Percentiles rank a stretch among this genome's conserved stretches.
Evolutionary conservation across 2,329 filamentous ascomycete genomes (phyloP).

Genomic region (Bretziella fagacearum): DNA sequence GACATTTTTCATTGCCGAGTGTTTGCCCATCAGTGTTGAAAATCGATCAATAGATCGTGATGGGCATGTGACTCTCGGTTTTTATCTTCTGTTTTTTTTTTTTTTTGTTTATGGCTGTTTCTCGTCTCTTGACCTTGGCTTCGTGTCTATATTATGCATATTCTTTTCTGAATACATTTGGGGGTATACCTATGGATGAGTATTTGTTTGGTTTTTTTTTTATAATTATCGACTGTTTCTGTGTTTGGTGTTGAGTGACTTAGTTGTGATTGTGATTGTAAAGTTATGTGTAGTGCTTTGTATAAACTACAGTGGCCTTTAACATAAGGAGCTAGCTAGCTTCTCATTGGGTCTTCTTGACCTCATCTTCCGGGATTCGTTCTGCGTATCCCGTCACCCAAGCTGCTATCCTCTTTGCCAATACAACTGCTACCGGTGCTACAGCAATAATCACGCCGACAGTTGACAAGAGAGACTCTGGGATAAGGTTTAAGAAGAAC

Average conservation of each 20-base stretch:
- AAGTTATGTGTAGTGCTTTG: too few relatives aligned
- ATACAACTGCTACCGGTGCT: conserved; percentile 22
- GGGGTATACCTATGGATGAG: background rate
- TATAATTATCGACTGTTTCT: background rate
- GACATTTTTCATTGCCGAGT: too few relatives aligned
- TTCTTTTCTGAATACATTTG: background rate
- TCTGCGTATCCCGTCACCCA: conserved; percentile 17
- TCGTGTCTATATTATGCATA: background rate
- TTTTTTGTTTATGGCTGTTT: too few relatives aligned
- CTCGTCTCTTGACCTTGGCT: too few relatives aligned
- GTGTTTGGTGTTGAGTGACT: too few relatives aligned
- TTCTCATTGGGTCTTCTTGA: conserved; percentile 24
- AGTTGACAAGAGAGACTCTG: conserved; percentile 58
- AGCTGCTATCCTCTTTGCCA: conserved; percentile 4
- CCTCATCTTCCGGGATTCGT: conserved; percentile 18
- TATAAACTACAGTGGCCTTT: background rate
- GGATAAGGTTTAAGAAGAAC: conserved; percentile 63
- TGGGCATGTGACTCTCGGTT: background rate
- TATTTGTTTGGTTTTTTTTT: background rate
- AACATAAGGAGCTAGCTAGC: background rate
- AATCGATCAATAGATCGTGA: background rate
- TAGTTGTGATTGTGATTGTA: too few relatives aligned
- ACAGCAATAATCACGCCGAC: conserved; percentile 50
- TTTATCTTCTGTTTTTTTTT: too few relatives aligned
- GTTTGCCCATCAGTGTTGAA: background rate